Conservation (phyloP, 2,329 filamentous ascomycete species). For the Didymella pinodella region DNA sequence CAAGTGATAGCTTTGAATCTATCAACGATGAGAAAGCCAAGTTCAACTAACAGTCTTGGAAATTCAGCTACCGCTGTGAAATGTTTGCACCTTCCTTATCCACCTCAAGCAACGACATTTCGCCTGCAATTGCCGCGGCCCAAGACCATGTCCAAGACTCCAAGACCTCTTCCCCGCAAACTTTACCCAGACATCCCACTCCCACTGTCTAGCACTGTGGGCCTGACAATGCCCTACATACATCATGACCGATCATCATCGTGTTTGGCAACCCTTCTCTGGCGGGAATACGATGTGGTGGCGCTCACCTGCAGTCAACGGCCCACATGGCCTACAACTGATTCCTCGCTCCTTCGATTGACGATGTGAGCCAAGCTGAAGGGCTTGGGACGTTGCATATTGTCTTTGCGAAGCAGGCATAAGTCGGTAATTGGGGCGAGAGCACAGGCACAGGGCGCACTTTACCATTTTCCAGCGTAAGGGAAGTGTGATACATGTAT, state of each 20-base stretch:
- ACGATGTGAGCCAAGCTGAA: conserved; percentile 12
- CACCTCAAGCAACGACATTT: conserved; percentile 7
- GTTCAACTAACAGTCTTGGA: conserved; percentile 9
- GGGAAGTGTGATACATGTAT: conserved; percentile 9
- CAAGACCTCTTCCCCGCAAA: conserved; percentile 31
- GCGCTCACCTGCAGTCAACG: conserved; percentile 2
- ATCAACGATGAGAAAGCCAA: conserved; percentile 11
- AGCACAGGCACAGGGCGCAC: background rate
- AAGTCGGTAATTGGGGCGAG: conserved; percentile 12
- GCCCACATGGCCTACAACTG: conserved; percentile 5
- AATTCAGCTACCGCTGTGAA: background rate
- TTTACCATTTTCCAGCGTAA: background rate
- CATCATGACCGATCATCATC: conserved; percentile 14
- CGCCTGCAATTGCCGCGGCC: conserved; percentile 20
- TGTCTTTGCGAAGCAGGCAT: conserved; percentile 1
- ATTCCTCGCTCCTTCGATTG: conserved; percentile 14
- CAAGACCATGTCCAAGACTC: conserved; percentile 25
- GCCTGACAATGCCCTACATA: conserved; percentile 8
- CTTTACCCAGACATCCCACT: conserved; percentile 20
- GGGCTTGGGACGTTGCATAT: conserved; percentile 4
- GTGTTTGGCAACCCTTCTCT: conserved; percentile 8
- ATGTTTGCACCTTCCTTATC: conserved; percentile 17
- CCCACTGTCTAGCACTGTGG: conserved; percentile 7
- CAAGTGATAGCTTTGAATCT: background rate
- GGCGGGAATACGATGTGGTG: conserved; percentile 15